Evolutionary conservation across 257 asterid genomes (phyloP), one percentile per base, ranked within the genome.

Genomic region (Rhazya stricta): DNA sequence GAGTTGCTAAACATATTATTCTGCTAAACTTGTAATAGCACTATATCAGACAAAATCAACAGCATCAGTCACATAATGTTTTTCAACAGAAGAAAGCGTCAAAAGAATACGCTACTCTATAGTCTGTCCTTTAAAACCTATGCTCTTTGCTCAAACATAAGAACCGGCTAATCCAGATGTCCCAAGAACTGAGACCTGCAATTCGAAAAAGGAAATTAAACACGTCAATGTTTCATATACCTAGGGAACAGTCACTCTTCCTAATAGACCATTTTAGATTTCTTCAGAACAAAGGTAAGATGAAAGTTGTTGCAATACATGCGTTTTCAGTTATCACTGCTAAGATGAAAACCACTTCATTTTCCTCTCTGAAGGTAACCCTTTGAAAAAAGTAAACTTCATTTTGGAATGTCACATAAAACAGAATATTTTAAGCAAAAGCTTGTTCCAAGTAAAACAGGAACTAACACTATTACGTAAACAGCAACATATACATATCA

Each of bases 91-190:
- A 50, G 63, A 61, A 66, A 63, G 65, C 36, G 46, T 29, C 23
- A 12, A 66, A 65, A 53, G 57, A 63, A 60, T 19, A 70, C 67
- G 73, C 45, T 15, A 57, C 58, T 30, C 19, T 65, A 30, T 23
- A 30, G 67, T 80, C 29, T 68, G 63, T 69, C 51, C 50, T 77
- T 51, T 72, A 69, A 82, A 65, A 29, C 36, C 84, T 80, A 92
- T 67, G 96, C 90, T 81, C 99, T 91, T 80, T 92, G 89, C 91
- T 92, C 99, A 66, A n/a, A 95, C 92, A 54, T 93, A 95, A 74
- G 99, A 93, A 76, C 99, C 99, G 70, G 97, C 91, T 34, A 95
- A 88, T 74, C 98, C 98, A 76, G 98, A 95, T 68, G 99, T 95
- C 80, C 96, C 99, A 8, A 92, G 97, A 78, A 95, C 97, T 0